phyloP scores from a whole-genome alignment of 1,139 yeast genomes.

The Tardiomyces blankii region DNA sequence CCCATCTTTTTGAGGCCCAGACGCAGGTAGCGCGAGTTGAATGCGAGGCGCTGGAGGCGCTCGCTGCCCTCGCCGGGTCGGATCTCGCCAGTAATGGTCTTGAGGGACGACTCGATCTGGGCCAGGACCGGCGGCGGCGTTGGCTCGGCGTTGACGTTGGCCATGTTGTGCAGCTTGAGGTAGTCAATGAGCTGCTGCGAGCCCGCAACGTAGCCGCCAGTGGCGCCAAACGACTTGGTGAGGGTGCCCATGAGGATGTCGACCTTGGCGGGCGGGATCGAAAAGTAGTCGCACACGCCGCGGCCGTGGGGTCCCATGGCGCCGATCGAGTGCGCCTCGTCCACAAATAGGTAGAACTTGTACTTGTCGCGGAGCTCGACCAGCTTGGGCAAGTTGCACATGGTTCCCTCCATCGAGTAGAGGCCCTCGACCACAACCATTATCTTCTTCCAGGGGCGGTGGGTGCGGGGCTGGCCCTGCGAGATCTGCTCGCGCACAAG shows the following conservation, averaged over 20 bases:
- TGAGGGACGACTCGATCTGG: conserved; percentile 75
- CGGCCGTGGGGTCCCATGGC: conserved; percentile 91
- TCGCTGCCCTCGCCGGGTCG: conserved; percentile 91
- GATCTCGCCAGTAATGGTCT: conserved; percentile 66
- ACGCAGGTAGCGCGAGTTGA: conserved; percentile 86
- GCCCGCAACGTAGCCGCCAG: conserved; percentile 94
- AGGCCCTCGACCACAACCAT: conserved; percentile 91
- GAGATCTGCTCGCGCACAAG: conserved; percentile 79
- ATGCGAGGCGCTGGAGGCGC: conserved; percentile 85
- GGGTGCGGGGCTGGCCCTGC: conserved; percentile 94
- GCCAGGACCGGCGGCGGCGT: conserved; percentile 85
- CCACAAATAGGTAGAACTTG: conserved; percentile 82
- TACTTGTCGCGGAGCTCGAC: conserved; percentile 72
- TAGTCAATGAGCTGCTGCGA: conserved; percentile 57
- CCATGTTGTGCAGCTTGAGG: conserved; percentile 61
- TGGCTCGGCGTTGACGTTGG: conserved; percentile 71
- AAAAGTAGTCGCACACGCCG: conserved; percentile 92
- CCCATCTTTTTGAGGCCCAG: conserved; percentile 87
- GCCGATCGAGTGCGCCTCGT: conserved; percentile 97
- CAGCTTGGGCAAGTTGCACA: conserved; percentile 73
- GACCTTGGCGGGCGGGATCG: conserved; percentile 59
- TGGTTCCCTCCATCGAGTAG: conserved; percentile 96
- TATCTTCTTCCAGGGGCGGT: conserved; percentile 96
- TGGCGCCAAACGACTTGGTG: conserved; percentile 96
- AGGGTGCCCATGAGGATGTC: conserved; percentile 96